These are phyloP conservation scores for Ogataea hybrid DNA, from an alignment of 1,139 yeast species.

Conservation along the genomic window DNA sequence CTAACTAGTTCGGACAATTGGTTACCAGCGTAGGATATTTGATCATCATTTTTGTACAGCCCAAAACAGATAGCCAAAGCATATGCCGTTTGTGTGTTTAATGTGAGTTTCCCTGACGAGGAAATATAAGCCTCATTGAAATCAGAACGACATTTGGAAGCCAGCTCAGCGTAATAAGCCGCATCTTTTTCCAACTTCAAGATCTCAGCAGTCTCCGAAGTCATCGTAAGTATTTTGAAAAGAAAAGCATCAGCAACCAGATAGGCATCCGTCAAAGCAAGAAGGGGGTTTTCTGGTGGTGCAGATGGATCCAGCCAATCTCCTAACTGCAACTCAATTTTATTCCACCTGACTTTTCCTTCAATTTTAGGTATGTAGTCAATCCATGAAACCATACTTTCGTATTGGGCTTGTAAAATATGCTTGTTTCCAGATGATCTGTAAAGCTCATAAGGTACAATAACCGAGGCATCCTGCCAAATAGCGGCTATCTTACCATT, in stretches of 20 bases:
- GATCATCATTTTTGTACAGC: constrained; percentile 16
- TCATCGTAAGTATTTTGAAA: constrained; percentile 14
- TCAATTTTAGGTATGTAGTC: constrained; percentile 15
- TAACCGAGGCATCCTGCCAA: constrained; percentile 29
- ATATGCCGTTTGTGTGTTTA: constrained; percentile 29
- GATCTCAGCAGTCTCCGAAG: constrained; percentile 13
- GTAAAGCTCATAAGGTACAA: constrained; percentile 25
- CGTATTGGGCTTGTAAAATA: constrained; percentile 19
- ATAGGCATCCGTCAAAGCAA: constrained; percentile 24
- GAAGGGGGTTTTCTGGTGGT: constrained; percentile 27
- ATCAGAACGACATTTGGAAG: constrained; percentile 5
- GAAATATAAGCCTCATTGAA: constrained; percentile 24
- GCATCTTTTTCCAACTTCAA: constrained; percentile 6
- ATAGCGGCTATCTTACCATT: constrained; percentile 20
- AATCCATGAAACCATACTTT: constrained; percentile 24
- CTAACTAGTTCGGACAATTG: constrained; percentile 19
- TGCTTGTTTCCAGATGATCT: constrained; percentile 20
- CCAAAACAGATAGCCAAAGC: constrained; percentile 23
- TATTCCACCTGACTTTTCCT: constrained; percentile 13
- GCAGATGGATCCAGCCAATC: constrained; percentile 31
- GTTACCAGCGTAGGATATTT: constrained; percentile 19
- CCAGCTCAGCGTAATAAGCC: constrained; percentile 2
- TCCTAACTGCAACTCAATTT: constrained; percentile 21
- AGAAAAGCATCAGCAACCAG: constrained; percentile 28
- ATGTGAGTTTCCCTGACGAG: constrained; percentile 19